Evolutionary conservation across 306 rosid genomes (phyloP), one percentile per base, ranked within the genome.

Genomic region (Ochetophila trinervis): DNA sequence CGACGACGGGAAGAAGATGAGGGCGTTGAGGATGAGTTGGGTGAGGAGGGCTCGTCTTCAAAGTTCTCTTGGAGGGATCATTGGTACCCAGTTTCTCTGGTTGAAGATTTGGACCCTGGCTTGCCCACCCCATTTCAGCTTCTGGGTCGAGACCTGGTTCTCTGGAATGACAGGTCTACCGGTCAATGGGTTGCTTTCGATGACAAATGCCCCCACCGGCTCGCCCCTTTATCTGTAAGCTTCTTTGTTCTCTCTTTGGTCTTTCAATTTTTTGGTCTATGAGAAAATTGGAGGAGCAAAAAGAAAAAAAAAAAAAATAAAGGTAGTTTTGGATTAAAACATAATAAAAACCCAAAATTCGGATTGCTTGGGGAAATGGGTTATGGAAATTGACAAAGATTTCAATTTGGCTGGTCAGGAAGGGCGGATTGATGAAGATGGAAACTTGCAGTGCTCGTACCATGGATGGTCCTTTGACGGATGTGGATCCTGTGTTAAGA

Each of bases 391-490:
- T 56, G 52, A 51, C 16, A 50, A 34, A 27, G 22, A 44, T 67
- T 17, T 32, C 60, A 64, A 62, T 53, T 61, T 64, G 67, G 65
- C 58, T 78, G 67, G 65, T 80, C 68, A 93, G 98, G 98, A 93
- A 72, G 98, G 98, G 35, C 74, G 98, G 73, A 87, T 93, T 24
- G 98, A 93, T 84, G 98, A 89, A 71, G 84, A 65, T 2, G 98
- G 98, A 19, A 84, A 89, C 69, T 87, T 93, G 82, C 98, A 89
- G 81, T 93, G 98, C 74, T 93, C 98, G 32, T 93, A 89, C 76
- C 98, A 93, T 71, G 98, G 98, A 5, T 93, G 98, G 98, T 87
- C 95, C 67, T 93, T 93, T 71, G 87, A 84, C 68, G 87, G 96
- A 5, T 65, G 93, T 80, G 98, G 98, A 77, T 77, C 95, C 2